A percentile compares a stretch with the other conserved stretches of the same genome.
phyloP scores from a whole-genome alignment of 768 basidiomycete species.

The Russula sp. region DNA sequence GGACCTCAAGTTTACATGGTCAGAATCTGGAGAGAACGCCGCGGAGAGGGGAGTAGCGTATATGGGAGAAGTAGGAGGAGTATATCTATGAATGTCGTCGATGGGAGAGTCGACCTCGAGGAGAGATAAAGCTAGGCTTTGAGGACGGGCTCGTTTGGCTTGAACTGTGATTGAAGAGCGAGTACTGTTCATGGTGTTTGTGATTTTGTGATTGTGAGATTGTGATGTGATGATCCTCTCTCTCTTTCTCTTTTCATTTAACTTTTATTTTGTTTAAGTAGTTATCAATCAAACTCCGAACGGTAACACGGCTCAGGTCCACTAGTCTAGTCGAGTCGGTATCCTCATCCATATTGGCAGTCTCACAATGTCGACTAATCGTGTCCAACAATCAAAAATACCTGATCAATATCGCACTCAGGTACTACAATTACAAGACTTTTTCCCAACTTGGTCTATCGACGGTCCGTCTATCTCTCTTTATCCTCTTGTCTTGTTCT shows the following conservation, averaged over 20 bases:
- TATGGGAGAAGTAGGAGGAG: constrained; percentile 17
- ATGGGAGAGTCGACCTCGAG: constrained; percentile 34
- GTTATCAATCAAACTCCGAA: constrained; percentile 8
- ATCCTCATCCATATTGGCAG: too few relatives aligned
- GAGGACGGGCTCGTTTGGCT: constrained; percentile 43
- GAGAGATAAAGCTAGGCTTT: constrained; percentile 43
- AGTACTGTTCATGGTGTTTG: constrained; percentile 15
- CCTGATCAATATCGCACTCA: constrained; percentile 45
- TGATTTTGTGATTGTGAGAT: neutral
- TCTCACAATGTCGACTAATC: constrained; percentile 23
- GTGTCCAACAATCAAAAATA: constrained; percentile 23
- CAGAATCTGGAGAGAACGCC: constrained; percentile 25
- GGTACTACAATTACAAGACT: constrained; percentile 59
- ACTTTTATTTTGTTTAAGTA: neutral
- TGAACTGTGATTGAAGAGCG: constrained; percentile 19
- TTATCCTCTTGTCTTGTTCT: constrained; percentile 19
- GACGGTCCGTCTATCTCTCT: constrained; percentile 44
- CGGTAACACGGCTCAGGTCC: too few relatives aligned
- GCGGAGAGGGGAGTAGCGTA: constrained; percentile 29
- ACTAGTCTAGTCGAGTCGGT: too few relatives aligned
- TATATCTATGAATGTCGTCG: constrained; percentile 32
- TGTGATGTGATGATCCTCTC: too few relatives aligned
- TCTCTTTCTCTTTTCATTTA: neutral
- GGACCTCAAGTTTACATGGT: constrained; percentile 2
- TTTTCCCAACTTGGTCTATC: constrained; percentile 62